A percentile compares a stretch with the other conserved stretches of the same genome.
Evolutionary conservation across 495 filamentous ascomycete species (phyloP).

Genomic region (Ramalina intermedia): DNA sequence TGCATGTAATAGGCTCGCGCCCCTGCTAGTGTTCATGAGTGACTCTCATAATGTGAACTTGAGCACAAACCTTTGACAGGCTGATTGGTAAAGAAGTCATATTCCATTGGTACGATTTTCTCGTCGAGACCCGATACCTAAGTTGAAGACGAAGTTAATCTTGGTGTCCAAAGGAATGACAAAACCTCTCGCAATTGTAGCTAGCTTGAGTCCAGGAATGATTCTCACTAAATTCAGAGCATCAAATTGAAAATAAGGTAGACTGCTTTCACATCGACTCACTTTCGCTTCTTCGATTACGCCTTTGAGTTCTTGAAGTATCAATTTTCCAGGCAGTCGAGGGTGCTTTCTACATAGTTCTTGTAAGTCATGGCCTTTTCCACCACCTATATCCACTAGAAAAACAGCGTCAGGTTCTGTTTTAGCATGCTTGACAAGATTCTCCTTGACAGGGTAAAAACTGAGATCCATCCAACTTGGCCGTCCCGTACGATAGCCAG

Average conservation of each 20-base stretch:
- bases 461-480: constrained; percentile 32
- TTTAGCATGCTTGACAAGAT: constrained; percentile 5
- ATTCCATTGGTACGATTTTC: constrained; percentile 18
- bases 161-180: too few relatives aligned
- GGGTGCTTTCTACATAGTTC: constrained; percentile 26
- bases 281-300: constrained; percentile 21
- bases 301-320: constrained; percentile 33
- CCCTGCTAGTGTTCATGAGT: constrained; percentile 12
- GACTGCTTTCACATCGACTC: too few relatives aligned
- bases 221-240: too few relatives aligned
- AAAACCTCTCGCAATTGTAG: too few relatives aligned
- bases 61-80: constrained; percentile 19
- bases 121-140: constrained; percentile 13
- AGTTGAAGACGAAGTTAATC: too few relatives aligned
- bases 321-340: constrained; percentile 23
- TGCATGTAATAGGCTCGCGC: constrained; percentile 35
- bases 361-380: constrained; percentile 33
- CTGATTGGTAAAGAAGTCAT: constrained; percentile 41
- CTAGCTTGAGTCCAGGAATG: too few relatives aligned
- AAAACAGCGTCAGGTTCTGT: constrained; percentile 20
- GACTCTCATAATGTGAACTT: not conserved
- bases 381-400: constrained; percentile 42
- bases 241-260: too few relatives aligned
- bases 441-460: constrained; percentile 32
- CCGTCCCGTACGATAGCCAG: constrained; percentile 28